Evolutionary conservation across 2,329 filamentous ascomycete genomes (phyloP), one percentile per base, ranked within the genome.

Genomic region (Pseudogymnoascus sp.): DNA sequence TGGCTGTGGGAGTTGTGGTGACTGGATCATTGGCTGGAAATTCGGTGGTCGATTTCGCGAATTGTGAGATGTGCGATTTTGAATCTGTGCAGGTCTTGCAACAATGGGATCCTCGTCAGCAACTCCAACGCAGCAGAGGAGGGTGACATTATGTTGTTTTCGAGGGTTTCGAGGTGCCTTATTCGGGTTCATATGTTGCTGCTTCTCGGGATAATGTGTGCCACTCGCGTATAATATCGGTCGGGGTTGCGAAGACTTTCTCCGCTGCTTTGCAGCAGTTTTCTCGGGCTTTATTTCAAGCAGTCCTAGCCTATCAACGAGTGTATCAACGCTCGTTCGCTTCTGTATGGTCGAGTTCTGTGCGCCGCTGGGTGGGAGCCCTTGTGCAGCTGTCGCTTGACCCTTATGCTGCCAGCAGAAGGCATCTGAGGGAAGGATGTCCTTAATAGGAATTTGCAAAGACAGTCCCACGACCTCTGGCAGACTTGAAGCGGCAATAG

Each of bases 401-500:
- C 94, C 91, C 72, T 90, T 92, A 78, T 99, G 94, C 74, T 97
- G 92, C 89, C 90, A 96, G 79, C 93, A 97, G 76, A 92, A 97
- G 66, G 67, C 71, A 61, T 64, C 66, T 61, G 38, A 65, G 55
- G 62, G 63, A 45, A 8, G 60, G 42, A 30, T 58, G 23, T 11
- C 70, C 45, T 12, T 69, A 65, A 1, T 58, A 2, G 28, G 33
- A 19, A 5, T 72, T 61, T 66, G 73, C 63, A 59, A 69, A 67
- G 60, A 72, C 67, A 63, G 62, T 41, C 45, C 64, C 64, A 61
- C 64, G 60, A 49, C 65, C 58, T 69, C 38, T 66, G 62, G 33
- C 65, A 68, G 12, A 70, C 66, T 8, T 83, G 52, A 36, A 23
- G 28, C 75, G 19, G 82, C 79, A 36, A 96, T 78, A 5, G 87